A percentile compares a stretch with the other conserved stretches of the same genome.
Conservation (phyloP, 2,329 filamentous ascomycete species). For the Ustulina deusta region DNA sequence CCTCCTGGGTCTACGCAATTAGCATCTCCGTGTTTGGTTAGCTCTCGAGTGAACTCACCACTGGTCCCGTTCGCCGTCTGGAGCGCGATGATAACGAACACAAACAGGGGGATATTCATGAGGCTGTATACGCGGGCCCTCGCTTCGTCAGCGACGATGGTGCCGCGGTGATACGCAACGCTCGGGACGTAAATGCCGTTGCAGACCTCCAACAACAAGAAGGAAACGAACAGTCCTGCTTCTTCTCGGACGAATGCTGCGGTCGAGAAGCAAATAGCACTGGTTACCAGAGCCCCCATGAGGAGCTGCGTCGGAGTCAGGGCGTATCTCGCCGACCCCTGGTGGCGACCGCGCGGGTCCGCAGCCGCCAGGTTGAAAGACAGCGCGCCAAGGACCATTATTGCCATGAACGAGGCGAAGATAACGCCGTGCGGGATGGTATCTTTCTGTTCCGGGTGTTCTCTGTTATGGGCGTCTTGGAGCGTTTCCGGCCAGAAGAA, state of each 20-base stretch:
- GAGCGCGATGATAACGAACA: conserved; percentile 65
- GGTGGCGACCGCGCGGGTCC: neutral
- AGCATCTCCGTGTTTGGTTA: neutral
- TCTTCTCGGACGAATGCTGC: conserved; percentile 44
- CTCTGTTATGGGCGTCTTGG: conserved; percentile 46
- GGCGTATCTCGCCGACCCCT: neutral
- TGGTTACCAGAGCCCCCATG: conserved; percentile 42
- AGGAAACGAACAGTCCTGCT: conserved; percentile 43
- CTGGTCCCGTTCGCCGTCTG: conserved; percentile 51
- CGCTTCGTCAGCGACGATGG: conserved; percentile 47
- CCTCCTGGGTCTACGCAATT: conserved; percentile 31
- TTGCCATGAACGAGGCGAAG: conserved; percentile 69
- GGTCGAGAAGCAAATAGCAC: conserved; percentile 43
- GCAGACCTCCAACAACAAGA: conserved; percentile 51
- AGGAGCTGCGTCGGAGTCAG: conserved; percentile 41
- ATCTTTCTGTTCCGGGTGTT: conserved; percentile 26
- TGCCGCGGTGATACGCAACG: conserved; percentile 50
- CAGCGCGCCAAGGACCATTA: conserved; percentile 69
- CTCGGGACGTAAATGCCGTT: conserved; percentile 53
- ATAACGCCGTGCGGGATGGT: conserved; percentile 61
- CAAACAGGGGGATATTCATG: conserved; percentile 65
- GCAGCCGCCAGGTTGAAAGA: conserved; percentile 57
- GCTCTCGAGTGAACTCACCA: conserved; percentile 32
- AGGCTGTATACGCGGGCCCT: conserved; percentile 50
- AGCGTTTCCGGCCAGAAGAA: conserved; percentile 52